Conservation (phyloP, 768 basidiomycete genomes). For the Lentinula sp. region DNA sequence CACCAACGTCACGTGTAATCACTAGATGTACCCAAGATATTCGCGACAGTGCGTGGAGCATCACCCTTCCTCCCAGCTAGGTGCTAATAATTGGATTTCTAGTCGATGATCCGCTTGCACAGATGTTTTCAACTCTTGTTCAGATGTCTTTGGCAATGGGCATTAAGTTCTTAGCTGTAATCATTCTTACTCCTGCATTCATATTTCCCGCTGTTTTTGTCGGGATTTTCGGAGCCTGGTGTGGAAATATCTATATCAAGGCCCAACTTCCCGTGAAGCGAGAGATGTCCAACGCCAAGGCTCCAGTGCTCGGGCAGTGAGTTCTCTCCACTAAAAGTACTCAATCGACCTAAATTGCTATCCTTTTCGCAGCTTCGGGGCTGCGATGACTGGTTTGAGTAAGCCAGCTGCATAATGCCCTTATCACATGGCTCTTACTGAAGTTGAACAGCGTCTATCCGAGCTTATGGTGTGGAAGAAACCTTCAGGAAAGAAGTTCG, state of each 20-base stretch:
- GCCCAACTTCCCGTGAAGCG: conserved; percentile 45
- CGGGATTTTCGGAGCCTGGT: conserved; percentile 34
- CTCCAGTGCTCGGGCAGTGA: conserved; percentile 18
- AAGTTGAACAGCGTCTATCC: conserved; percentile 23
- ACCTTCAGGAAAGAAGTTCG: conserved; percentile 26
- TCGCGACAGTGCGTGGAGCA: not conserved
- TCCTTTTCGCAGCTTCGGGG: conserved; percentile 22
- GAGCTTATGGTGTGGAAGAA: conserved; percentile 41
- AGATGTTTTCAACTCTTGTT: conserved; percentile 20
- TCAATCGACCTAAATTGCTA: not conserved
- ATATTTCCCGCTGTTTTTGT: conserved; percentile 40
- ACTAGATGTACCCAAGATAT: conserved; percentile 67
- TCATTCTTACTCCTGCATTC: conserved; percentile 40
- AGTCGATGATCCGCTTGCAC: conserved; percentile 43
- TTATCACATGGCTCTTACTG: not conserved
- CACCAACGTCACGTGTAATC: conserved; percentile 48
- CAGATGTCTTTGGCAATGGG: conserved; percentile 29
- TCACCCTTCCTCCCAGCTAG: too few species aligned
- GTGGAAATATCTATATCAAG: conserved; percentile 39
- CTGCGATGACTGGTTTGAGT: conserved; percentile 37
- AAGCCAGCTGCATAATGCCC: not conserved
- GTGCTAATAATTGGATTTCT: conserved; percentile 11
- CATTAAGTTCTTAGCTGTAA: conserved; percentile 36
- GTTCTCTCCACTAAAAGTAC: conserved; percentile 17
- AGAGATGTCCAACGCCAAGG: conserved; percentile 6